These are phyloP conservation scores for Gossypioides kirkii DNA, from an alignment of 345 rosid genomes.

Conservation along the genomic window DNA sequence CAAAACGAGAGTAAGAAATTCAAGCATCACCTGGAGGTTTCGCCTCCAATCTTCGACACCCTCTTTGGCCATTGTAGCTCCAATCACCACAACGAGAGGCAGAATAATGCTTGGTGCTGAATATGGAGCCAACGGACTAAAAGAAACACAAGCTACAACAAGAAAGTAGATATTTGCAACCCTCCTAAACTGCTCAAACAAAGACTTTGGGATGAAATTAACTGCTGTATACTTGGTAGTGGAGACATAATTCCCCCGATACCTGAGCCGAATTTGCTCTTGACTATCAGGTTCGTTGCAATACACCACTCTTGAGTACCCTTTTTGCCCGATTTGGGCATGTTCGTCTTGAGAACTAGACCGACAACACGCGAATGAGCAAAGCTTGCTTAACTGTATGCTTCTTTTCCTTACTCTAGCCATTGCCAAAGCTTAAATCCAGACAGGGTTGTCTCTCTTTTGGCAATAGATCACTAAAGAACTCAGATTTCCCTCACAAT, in stretches of 20 bases:
- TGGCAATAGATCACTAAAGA: constrained; percentile 4
- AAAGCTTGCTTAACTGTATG: constrained; percentile 49
- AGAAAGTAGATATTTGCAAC: constrained; percentile 89
- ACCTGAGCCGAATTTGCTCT: constrained; percentile 49
- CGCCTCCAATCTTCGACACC: constrained; percentile 83
- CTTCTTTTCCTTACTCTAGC: constrained; percentile 31
- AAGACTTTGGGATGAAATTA: constrained; percentile 86
- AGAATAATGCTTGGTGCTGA: constrained; percentile 61
- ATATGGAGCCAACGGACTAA: constrained; percentile 86
- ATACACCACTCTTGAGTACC: constrained; percentile 77
- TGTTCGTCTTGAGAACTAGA: constrained; percentile 37
- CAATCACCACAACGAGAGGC: constrained; percentile 74
- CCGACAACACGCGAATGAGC: constrained; percentile 56
- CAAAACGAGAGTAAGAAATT: neutral
- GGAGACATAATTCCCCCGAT: constrained; percentile 77
- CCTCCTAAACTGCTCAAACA: constrained; percentile 97
- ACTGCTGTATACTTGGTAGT: constrained; percentile 70
- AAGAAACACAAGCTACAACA: constrained; percentile 79
- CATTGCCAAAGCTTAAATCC: constrained; percentile 28
- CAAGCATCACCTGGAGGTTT: constrained; percentile 54
- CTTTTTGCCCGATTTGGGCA: constrained; percentile 57
- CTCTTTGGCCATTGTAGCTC: constrained; percentile 84
- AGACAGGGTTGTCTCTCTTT: constrained; percentile 13
- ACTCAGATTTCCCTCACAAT: constrained; percentile 12
- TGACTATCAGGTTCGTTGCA: constrained; percentile 80